Base-by-base conservation (phyloP, 495 filamentous ascomycete genomes). In the Daldinia loculata region DNA sequence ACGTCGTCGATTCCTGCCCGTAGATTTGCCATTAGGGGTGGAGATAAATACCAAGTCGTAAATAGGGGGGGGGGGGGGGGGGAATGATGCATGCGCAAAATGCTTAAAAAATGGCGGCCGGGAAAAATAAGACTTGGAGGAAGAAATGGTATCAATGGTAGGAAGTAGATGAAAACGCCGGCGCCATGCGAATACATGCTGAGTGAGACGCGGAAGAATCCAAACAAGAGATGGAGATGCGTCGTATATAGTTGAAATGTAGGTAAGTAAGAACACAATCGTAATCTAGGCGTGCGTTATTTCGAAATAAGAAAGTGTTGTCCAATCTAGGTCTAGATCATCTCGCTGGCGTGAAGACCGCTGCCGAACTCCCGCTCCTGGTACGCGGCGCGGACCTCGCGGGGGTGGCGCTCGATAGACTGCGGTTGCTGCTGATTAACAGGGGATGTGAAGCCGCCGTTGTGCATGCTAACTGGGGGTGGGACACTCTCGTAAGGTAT, bases 401-500 rank as follows among this genome's bases (percentile, higher is more conserved):
- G 72, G 11, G 80, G 80, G 69, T 82, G 80, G 36, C 80, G 76
- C 75, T 81, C 74, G 26, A 75, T 61, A 30, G 67, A 67, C 52
- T 71, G 70, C 39, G 53, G 63, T 52, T 24, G 63, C 22, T 38
- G 19, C 50, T 62, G 69, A 32, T 36, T 66, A 2, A 50, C 30
- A 12, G 66, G 68, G 15, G 75, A 61, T 19, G 57, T 34, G 57
- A 51, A 51, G 22, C 62, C 61, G 34, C 38, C 61, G 64, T 67
- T 56, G 53, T 56, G 48, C 70, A 74, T 73, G 57, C 59, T 61
- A 58, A 67, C 71, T 4, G 69, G 75, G n/a, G 80, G 79, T 5
- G 81, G 84, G 24, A 89, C 79, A 65, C 85, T 88, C 75, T 89
- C 87, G 74, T 89, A 89, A 43, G 87, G 86, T 9, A 81, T 79